Evolutionary conservation across 1,284 basidiomycete species (phyloP).

Genomic region (Schizopora paradoxa): DNA sequence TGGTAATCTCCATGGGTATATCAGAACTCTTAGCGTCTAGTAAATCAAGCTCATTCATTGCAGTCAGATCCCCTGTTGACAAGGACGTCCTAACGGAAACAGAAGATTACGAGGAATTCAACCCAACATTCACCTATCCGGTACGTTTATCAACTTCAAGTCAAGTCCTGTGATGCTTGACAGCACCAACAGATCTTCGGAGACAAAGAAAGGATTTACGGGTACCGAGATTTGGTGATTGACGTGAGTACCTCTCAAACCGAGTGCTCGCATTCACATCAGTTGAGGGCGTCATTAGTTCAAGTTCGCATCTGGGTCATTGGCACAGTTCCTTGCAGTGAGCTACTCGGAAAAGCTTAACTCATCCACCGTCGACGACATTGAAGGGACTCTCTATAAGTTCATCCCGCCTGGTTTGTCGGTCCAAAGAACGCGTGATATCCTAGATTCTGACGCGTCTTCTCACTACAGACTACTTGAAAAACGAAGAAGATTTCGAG

Average conservation of each 20-base stretch:
- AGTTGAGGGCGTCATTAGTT: slow-evolving; percentile 42
- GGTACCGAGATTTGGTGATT: slow-evolving; percentile 79
- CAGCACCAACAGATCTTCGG: slow-evolving; percentile 69
- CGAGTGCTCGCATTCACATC: slow-evolving; percentile 2
- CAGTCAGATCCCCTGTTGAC: slow-evolving; percentile 63
- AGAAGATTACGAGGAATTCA: slow-evolving; percentile 60
- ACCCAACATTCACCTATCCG: slow-evolving; percentile 85
- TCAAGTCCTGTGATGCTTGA: slow-evolving; percentile 8
- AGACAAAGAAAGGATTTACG: slow-evolving; percentile 95
- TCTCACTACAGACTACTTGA: slow-evolving; percentile 52
- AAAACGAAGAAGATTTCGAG: slow-evolving; percentile 59
- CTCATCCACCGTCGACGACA: slow-evolving; percentile 82
- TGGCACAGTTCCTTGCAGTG: slow-evolving; percentile 74
- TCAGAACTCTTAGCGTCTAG: neutral
- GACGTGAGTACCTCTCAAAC: slow-evolving; percentile 50
- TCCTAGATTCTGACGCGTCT: neutral
- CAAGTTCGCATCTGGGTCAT: slow-evolving; percentile 82
- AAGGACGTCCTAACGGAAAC: slow-evolving; percentile 54
- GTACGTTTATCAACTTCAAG: slow-evolving; percentile 36
- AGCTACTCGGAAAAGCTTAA: slow-evolving; percentile 62
- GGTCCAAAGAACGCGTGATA: neutral
- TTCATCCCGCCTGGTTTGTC: slow-evolving; percentile 72
- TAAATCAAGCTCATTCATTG: neutral
- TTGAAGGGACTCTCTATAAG: slow-evolving; percentile 70
- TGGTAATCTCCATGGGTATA: slow-evolving; percentile 68